Percentiles rank a stretch among this genome's conserved stretches.
phyloP scores from a whole-genome alignment of 176 grass and related monocot species.

The Musa troglodytarum region DNA sequence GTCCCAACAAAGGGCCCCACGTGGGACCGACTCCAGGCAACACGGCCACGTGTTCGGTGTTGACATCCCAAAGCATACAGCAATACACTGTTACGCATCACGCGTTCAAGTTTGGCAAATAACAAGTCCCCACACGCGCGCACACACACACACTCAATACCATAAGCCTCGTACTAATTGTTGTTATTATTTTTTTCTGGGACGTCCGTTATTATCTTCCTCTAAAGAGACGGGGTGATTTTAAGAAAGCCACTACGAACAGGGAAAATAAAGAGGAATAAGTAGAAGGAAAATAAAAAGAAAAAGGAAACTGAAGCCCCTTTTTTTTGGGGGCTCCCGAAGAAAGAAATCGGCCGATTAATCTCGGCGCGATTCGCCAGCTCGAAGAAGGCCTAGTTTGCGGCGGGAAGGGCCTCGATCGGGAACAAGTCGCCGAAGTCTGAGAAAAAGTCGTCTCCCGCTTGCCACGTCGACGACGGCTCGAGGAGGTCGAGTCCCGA shows the following conservation, averaged over 20 bases:
- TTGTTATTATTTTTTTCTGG: too few species aligned
- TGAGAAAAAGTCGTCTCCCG: slow-evolving; percentile 50
- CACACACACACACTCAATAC: background rate
- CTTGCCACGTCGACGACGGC: slow-evolving; percentile 15
- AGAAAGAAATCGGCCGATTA: slow-evolving; percentile 40
- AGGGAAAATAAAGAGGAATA: too few species aligned
- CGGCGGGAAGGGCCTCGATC: slow-evolving; percentile 35
- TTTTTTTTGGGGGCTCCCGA: background rate
- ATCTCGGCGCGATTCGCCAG: slow-evolving; percentile 5
- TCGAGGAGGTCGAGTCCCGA: slow-evolving; percentile 4
- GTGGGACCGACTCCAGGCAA: too few species aligned
- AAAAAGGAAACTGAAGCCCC: too few species aligned
- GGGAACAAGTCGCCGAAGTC: slow-evolving; percentile 87
- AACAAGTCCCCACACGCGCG: too few species aligned
- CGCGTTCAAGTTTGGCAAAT: background rate
- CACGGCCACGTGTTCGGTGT: background rate
- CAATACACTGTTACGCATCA: background rate
- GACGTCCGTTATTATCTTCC: too few species aligned
- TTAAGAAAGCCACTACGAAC: too few species aligned
- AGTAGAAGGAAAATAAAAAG: too few species aligned
- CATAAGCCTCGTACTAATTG: background rate
- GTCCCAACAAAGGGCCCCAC: too few species aligned
- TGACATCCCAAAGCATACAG: background rate
- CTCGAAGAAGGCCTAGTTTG: background rate
- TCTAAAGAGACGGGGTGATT: too few species aligned